A percentile compares a stretch with the other conserved stretches of the same genome.
These are phyloP conservation scores for Alliaria petiolata DNA, from an alignment of 345 rosid genomes.

Conservation along the genomic window DNA sequence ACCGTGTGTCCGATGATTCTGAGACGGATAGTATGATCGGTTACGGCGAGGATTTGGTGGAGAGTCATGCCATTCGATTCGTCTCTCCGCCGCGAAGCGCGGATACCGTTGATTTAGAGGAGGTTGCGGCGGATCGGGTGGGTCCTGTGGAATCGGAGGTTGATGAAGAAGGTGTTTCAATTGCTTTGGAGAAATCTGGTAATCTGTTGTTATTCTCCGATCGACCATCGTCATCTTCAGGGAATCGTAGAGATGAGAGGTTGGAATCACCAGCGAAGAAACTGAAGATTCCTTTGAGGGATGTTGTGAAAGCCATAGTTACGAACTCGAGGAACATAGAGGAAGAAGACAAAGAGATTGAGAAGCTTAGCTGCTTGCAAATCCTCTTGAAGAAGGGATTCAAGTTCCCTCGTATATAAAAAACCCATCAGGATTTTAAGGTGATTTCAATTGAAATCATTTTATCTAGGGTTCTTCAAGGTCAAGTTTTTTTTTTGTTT, in stretches of 20 bases:
- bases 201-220: background rate
- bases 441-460: background rate
- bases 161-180: background rate
- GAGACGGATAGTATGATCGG: background rate
- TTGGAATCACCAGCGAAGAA: background rate
- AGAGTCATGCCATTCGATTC: conserved; percentile 17
- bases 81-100: conserved; percentile 16
- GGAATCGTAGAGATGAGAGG: background rate
- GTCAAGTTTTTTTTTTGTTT: background rate
- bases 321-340: conserved; percentile 11
- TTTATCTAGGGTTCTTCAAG: conserved; percentile 11
- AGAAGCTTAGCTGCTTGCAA: conserved; percentile 16
- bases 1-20: background rate
- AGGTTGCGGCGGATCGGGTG: conserved; percentile 1
- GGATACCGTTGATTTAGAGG: background rate
- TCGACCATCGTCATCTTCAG: background rate
- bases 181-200: background rate
- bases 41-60: background rate
- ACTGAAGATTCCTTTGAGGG: conserved; percentile 24
- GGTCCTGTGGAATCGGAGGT: conserved; percentile 1
- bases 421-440: background rate
- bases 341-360: conserved; percentile 9
- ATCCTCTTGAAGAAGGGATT: conserved; percentile 13
- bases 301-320: conserved; percentile 33
- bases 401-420: conserved; percentile 6